Percentiles rank a stretch among this genome's conserved stretches.
Conservation (phyloP, 495 filamentous ascomycete genomes). For the Tuber microsphaerosporum region DNA sequence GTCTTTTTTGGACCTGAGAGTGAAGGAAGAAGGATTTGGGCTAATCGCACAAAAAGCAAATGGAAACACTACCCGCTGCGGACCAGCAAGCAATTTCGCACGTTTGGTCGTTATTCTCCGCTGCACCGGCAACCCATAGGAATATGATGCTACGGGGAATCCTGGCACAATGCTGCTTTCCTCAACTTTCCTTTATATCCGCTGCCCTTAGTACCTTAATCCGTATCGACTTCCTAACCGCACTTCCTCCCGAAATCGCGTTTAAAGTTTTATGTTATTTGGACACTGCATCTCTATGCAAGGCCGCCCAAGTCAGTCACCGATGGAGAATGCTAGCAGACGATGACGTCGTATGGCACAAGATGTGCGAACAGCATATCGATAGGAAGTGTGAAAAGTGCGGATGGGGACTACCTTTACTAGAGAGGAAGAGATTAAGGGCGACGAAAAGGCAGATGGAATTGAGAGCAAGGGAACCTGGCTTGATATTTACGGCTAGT, state of each 20-base stretch:
- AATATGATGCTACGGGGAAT: conserved; percentile 94
- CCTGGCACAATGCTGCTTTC: conserved; percentile 91
- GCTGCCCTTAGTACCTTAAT: conserved; percentile 81
- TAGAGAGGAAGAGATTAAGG: conserved; percentile 80
- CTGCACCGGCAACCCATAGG: conserved; percentile 84
- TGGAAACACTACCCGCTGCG: conserved; percentile 68
- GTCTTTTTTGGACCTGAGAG: conserved; percentile 12
- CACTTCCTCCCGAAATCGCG: conserved; percentile 80
- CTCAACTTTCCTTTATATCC: conserved; percentile 87
- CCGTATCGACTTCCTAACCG: conserved; percentile 87
- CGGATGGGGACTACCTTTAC: conserved; percentile 83
- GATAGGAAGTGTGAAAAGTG: conserved; percentile 95
- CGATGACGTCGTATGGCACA: conserved; percentile 96
- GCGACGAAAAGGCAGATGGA: conserved; percentile 83
- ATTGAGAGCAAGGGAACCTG: conserved; percentile 54
- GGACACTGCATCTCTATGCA: conserved; percentile 92
- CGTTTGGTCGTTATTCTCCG: conserved; percentile 95
- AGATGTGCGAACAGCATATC: conserved; percentile 98
- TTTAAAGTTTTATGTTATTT: conserved; percentile 90
- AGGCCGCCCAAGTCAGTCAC: conserved; percentile 88
- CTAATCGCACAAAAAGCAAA: conserved; percentile 48
- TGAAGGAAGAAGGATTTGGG: conserved; percentile 19
- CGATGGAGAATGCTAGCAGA: conserved; percentile 82
- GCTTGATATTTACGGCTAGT: conserved; percentile 34
- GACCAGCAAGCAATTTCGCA: conserved; percentile 93